A percentile compares a stretch with the other conserved stretches of the same genome.
Evolutionary conservation across 805 yeast species (phyloP).

Genomic region (Candida endomychidarum): DNA sequence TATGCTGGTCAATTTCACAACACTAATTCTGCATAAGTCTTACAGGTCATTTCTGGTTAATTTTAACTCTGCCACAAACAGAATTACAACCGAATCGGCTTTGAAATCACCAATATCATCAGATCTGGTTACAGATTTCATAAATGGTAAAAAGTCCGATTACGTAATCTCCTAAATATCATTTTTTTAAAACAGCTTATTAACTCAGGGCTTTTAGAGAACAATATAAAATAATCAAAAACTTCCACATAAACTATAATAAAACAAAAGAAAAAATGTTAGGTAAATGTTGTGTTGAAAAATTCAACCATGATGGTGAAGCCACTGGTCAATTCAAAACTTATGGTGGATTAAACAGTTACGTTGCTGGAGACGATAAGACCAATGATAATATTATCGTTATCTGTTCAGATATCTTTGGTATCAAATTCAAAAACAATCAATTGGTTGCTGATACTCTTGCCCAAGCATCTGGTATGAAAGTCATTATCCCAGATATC

Average conservation of each 20-base stretch:
- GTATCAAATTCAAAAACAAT: conserved; percentile 28
- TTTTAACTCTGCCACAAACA: too few relatives aligned
- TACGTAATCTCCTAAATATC: neutral
- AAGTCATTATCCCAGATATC: conserved; percentile 32
- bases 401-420: conserved; percentile 29
- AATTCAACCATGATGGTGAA: conserved; percentile 28
- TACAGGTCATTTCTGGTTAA: too few relatives aligned
- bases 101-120: too few relatives aligned
- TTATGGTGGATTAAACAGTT: conserved; percentile 28
- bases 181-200: neutral
- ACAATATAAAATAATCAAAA: too few relatives aligned
- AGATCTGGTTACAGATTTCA: too few relatives aligned
- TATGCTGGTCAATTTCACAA: too few relatives aligned
- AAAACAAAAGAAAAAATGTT: neutral
- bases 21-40: too few relatives aligned
- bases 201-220: too few relatives aligned
- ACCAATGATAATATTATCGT: conserved; percentile 23
- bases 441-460: conserved; percentile 30
- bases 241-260: neutral
- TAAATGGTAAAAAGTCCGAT: neutral
- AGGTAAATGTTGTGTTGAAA: conserved; percentile 22
- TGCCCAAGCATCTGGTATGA: conserved; percentile 15
- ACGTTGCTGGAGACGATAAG: conserved; percentile 24
- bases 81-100: too few relatives aligned
- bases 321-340: conserved; percentile 22